Evolutionary conservation across 2,329 filamentous ascomycete genomes (phyloP).

Genomic region (Talaromyces funiculosus): DNA sequence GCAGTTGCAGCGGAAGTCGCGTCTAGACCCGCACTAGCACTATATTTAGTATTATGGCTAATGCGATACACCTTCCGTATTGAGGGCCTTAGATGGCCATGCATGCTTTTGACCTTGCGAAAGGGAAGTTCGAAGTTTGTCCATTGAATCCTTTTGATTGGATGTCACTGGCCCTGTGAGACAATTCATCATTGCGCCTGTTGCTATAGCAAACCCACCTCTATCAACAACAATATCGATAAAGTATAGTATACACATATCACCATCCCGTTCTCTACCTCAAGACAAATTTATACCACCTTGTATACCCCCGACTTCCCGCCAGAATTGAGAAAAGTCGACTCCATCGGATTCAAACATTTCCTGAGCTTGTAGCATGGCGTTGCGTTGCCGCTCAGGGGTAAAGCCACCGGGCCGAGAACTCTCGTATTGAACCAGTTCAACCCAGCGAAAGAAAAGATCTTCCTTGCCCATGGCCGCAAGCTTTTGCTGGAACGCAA

Average conservation of each 20-base stretch:
- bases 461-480: conserved; percentile 74
- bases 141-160: background rate
- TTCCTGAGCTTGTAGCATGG: conserved; percentile 67
- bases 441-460: conserved; percentile 87
- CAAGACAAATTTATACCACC: conserved; percentile 25
- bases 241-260: background rate
- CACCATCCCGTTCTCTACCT: background rate
- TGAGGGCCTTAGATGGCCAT: too few relatives aligned
- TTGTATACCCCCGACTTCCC: conserved; percentile 59
- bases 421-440: conserved; percentile 83
- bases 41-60: too few relatives aligned
- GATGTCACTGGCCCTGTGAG: too few relatives aligned
- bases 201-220: background rate
- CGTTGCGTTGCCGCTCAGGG: conserved; percentile 63
- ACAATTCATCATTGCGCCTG: background rate
- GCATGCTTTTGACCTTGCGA: too few relatives aligned
- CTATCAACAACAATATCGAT: background rate
- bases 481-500: conserved; percentile 73
- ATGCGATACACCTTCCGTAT: too few relatives aligned
- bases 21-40: too few relatives aligned
- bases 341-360: conserved; percentile 69
- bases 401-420: conserved; percentile 73
- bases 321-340: conserved; percentile 78
- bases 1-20: too few relatives aligned
- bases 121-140: too few relatives aligned